Base-by-base conservation (phyloP, 257 asterid species). In the Solanum corneliomulleri region DNA sequence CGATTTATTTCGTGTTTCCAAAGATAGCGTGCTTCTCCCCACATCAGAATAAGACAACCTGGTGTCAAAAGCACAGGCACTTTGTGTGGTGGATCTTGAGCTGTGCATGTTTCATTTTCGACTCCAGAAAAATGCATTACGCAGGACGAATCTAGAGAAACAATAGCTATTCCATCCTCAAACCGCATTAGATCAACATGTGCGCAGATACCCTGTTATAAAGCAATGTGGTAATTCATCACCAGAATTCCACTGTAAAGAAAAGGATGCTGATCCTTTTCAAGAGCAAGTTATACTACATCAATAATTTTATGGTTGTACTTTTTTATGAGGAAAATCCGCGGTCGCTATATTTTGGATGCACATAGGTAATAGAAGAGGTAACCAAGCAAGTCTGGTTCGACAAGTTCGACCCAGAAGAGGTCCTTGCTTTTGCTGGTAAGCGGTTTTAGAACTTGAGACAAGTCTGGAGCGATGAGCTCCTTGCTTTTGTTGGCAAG, bases 1-100 rank as follows among this genome's bases (percentile, higher is more conserved):
- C 99, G 97, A 82, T 94, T 93, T 13, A 97, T 97, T 92, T 95
- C 98, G 45, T 95, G 99, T 89, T 93, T 93, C 99, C 99, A 97
- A 1, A 21, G 89, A 71, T 94, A 95, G 6, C 99, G 93, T 1
- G 99, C 99, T 69, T 95, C 98, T 29, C 98, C 99, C 93, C 92
- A 92, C 99, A 97, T 92, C 89, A 97, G 58, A 75, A 95, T 93
- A 4, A 94, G 86, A 15, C 98, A 95, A 75, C 99, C 98, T 4
- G 98, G 95, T 70, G 85, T 91, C 88, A 94, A 87, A 89, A 94
- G 95, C 2, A 95, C 92, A 1, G 98, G 96, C 80, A 92, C 84
- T 70, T 91, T 94, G 15, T 83, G 83, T 10, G 75, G 47, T 13
- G 89, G 44, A 11, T 31, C 87, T 5, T 15, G 23, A 31, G 31